Evolutionary conservation across 2,329 filamentous ascomycete genomes (phyloP), one percentile per base, ranked within the genome.

Genomic region (Daldinia sp.): DNA sequence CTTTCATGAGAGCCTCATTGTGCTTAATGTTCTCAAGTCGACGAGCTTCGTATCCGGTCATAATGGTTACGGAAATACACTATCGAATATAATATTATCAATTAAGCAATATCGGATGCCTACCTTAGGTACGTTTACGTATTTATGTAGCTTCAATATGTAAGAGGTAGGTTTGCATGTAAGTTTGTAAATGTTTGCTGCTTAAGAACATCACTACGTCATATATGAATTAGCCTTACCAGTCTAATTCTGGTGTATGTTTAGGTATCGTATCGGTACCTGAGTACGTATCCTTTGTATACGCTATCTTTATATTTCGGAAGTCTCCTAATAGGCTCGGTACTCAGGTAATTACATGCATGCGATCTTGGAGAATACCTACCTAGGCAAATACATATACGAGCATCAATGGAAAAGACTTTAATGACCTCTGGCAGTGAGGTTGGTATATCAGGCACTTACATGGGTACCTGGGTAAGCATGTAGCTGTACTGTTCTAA

Each of bases 11-110:
- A 7, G 76, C 78, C 66, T 81, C 75, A 66, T 85, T 85, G 8
- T 79, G 76, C 63, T 78, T 77, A 66, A 85, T 83, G 64, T 84
- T 84, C 11, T 76, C 78, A 6, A 77, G 73, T 2, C 82, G 77
- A 17, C 78, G 76, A 1, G 76, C 75, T 67, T 84, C 82, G 66
- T 84, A 81, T 43, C 74, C 77, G 30, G 64, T 59, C 72, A 73
- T 73, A 13, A 29, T 25, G 6, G 21, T 23, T n/a, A 3, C 39
- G n/a, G 21, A 27, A n/a, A 21, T 27, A 15, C 9, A 13, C 13
- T 13, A 2, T 23, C 15, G 3, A 23, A 23, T 45, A 27, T 25
- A 3, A 7, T 45, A 27, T 45, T 15, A 21, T 45, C 3, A 9
- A 43, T 23, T 3, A 7, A 25, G 15, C n/a, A n/a, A n/a, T n/a